Evolutionary conservation across 257 asterid genomes (phyloP).

Genomic region (Scutellaria galericulata): DNA sequence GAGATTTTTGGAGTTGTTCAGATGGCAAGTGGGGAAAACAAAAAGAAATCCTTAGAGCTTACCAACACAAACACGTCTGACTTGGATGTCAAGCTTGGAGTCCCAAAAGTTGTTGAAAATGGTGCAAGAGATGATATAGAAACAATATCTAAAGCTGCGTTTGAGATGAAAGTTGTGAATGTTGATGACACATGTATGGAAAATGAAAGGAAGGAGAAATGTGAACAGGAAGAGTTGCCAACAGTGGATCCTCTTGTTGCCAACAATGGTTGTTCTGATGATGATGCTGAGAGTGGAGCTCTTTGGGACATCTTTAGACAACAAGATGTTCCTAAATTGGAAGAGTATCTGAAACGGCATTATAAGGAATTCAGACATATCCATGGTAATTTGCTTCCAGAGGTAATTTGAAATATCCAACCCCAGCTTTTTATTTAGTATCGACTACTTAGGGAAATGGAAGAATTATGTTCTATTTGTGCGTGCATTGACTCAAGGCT

Average conservation of each 20-base stretch:
- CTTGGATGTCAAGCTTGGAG: neutral
- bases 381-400: conserved; percentile 47
- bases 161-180: conserved; percentile 1
- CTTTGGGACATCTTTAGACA: conserved; percentile 78
- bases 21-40: neutral
- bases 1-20: conserved; percentile 42
- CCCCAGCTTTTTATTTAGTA: neutral
- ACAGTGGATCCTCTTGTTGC: conserved; percentile 13
- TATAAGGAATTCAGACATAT: conserved; percentile 53
- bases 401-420: conserved; percentile 44
- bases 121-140: neutral
- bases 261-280: conserved; percentile 26
- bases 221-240: neutral
- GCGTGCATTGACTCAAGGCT: neutral
- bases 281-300: conserved; percentile 59
- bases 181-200: neutral
- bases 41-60: neutral
- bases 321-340: conserved; percentile 69
- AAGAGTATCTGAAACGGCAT: conserved; percentile 52
- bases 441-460: neutral
- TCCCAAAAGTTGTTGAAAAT: neutral
- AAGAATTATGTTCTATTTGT: neutral
- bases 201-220: neutral
- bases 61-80: neutral
- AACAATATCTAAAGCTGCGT: neutral